Evolutionary conservation across 139 green algal genomes (phyloP).

Genomic region (Chlamydomonas eustigma): DNA sequence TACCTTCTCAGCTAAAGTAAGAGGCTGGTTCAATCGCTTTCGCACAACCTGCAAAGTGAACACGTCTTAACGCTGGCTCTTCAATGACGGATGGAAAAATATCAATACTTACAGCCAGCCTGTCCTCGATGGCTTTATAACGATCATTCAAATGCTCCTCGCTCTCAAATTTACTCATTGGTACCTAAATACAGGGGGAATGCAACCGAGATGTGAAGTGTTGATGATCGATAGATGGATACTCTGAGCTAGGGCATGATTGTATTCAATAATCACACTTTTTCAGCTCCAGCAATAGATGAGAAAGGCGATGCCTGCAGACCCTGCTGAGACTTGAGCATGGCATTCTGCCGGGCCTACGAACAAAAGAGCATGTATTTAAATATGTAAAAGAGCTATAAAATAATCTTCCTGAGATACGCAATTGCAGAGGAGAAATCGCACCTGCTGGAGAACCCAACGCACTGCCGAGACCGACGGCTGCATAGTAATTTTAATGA

Average conservation of each 20-base stretch:
- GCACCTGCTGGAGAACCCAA: neutral
- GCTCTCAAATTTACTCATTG: constrained; percentile 76
- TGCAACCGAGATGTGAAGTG: neutral
- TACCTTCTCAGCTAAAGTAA: constrained; percentile 92
- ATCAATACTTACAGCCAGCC: constrained; percentile 55
- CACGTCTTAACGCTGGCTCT: too few species aligned
- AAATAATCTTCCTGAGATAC: too few species aligned
- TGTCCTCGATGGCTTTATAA: constrained; percentile 83
- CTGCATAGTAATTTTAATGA: neutral
- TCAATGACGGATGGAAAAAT: neutral
- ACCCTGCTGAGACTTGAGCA: neutral
- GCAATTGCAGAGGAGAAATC: too few species aligned
- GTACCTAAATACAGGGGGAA: constrained; percentile 50
- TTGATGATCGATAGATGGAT: neutral
- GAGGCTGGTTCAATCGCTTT: constrained; percentile 77
- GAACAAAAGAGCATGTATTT: too few species aligned
- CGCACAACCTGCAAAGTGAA: constrained; percentile 68
- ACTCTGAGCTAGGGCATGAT: too few species aligned
- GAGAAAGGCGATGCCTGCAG: constrained; percentile 13
- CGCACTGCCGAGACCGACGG: neutral
- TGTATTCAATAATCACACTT: too few species aligned
- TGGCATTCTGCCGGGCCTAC: constrained; percentile 1
- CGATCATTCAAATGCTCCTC: constrained; percentile 78
- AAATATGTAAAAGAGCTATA: too few species aligned
- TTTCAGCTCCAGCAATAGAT: constrained; percentile 29